Base-by-base conservation (phyloP, 176 grass and related monocot genomes). In the Carex cristatella region DNA sequence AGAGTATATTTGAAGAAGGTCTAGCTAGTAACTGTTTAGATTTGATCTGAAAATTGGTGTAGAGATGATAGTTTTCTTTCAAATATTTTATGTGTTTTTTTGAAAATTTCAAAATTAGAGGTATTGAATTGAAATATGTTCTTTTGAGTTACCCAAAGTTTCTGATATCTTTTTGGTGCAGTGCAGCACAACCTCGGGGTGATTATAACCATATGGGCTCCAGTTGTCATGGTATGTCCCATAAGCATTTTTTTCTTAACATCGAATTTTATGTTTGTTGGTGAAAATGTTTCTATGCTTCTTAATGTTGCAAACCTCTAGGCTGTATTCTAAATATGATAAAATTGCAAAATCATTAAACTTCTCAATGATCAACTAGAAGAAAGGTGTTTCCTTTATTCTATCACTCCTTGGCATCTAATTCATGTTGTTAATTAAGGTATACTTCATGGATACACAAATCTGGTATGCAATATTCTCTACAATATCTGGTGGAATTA, bases 381-480 rank as follows among this genome's bases (percentile, higher is more conserved):
- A 54, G 54, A 9, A 31, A 31, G 10, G 7, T 75, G n/a, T 3
- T 42, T 35, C 33, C 33, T 2, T 51, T 11, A 7, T 76, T 28
- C 44, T 76, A n/a, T 70, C 37, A 16, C 5, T 70, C 13, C 5
- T 70, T 4, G 27, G 46, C 19, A 54, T 54, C 9, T 84, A 85
- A 54, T 27, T 63, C 79, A n/a, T 76, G 49, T 2, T 80, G 48
- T 85, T 84, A 6, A 10, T 85, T 19, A 78, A 98, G 95, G 96
- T 98, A 40, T 98, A 98, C 82, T 98, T 98, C 81, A 98, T 98
- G 93, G 96, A 98, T 79, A 89, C 96, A 12, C 93, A 95, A 91
- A 98, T 98, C 92, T 98, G 96, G 96, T 98, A 98, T 46, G 91
- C 91, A 65, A 98, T 98, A 90, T 98, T 98, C 87, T 98, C 96